Evolutionary conservation across 2,329 filamentous ascomycete species (phyloP).

Genomic region (Magnaporthiopsis incrustans): DNA sequence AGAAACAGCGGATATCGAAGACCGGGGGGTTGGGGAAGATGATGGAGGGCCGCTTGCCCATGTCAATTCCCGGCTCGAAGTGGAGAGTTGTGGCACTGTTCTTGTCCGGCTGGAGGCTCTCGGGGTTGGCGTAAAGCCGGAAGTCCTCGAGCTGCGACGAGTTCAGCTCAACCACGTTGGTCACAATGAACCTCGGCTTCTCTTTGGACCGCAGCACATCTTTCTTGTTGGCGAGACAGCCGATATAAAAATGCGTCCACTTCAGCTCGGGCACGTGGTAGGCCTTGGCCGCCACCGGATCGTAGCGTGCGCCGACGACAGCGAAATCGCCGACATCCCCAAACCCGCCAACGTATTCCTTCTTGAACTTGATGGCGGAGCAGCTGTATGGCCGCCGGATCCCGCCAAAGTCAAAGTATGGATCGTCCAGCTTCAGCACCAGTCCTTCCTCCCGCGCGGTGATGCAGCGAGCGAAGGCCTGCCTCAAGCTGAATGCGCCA

Average conservation of each 20-base stretch:
- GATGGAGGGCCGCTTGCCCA: conserved; percentile 32
- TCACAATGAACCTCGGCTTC: conserved; percentile 55
- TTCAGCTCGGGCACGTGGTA: conserved; percentile 46
- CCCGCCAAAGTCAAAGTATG: conserved; percentile 58
- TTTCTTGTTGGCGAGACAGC: conserved; percentile 63
- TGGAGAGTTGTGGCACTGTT: conserved; percentile 36
- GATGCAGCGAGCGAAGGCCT: conserved; percentile 61
- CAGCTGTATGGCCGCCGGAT: conserved; percentile 29
- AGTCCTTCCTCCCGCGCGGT: conserved; percentile 65
- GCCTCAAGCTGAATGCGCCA: conserved; percentile 47
- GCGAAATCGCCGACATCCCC: conserved; percentile 81
- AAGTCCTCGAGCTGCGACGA: conserved; percentile 43
- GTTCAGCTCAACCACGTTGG: conserved; percentile 55
- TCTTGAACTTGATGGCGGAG: conserved; percentile 76
- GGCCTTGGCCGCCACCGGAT: conserved; percentile 51
- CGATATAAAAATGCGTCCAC: conserved; percentile 78
- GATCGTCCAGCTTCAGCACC: conserved; percentile 70
- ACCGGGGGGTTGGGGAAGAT: conserved; percentile 66
- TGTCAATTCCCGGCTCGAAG: conserved; percentile 35
- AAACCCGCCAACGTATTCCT: conserved; percentile 70
- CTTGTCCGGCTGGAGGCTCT: conserved; percentile 27
- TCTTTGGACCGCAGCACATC: conserved; percentile 41
- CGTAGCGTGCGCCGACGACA: conserved; percentile 66
- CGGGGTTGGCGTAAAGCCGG: conserved; percentile 36
- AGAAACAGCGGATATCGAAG: conserved; percentile 72